Base-by-base conservation (phyloP, 2,329 filamentous ascomycete species). In the Apiospora koreana region DNA sequence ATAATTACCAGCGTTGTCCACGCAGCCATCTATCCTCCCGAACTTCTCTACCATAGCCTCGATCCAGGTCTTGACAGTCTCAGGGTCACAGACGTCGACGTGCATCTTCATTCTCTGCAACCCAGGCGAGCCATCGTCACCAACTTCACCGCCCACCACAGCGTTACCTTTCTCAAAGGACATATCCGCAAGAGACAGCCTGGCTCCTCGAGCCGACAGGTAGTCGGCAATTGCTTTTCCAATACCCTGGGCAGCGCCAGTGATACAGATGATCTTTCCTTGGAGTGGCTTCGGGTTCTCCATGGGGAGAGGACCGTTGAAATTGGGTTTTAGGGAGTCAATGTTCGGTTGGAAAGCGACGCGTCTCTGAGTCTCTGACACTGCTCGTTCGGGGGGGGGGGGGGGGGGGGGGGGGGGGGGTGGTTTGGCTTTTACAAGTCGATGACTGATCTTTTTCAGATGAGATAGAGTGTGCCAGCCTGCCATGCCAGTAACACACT, bases 21-120 rank as follows among this genome's bases (percentile, higher is more conserved):
- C 81, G 35, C 80, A 80, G 2, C 79, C 80, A 7, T 80, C 75
- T 41, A 80, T 73, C 46, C 72, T 74, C 2, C 81, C 81, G 68
- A 79, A 81, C 69, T 74, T 76, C n/a, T 72, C 70, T 42, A 79
- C 75, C 0, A 80, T 79, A 7, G 74, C 72, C 1, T 76, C 69
- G 28, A 82, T 79, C 81, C 81, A 83, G 23, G 69, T 58, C 48
- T 80, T 76, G 31, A 82, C 80, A 28, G 76, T 68, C n/a, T 75
- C 74, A 7, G 75, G 73, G 16, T 81, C 76, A 12, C 76, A 75
- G 6, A 82, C 76, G 48, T 83, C 75, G 1, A 82, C 74, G 2
- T 58, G 3, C 54, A 62, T 62, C 18, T n/a, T n/a, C 31, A 62
- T 12, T 2, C 8, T 62, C 18, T 66, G 38, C n/a, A 43, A 9